These are phyloP conservation scores for Cetradonia linearis DNA, from an alignment of 495 filamentous ascomycete genomes.

Conservation along the genomic window DNA sequence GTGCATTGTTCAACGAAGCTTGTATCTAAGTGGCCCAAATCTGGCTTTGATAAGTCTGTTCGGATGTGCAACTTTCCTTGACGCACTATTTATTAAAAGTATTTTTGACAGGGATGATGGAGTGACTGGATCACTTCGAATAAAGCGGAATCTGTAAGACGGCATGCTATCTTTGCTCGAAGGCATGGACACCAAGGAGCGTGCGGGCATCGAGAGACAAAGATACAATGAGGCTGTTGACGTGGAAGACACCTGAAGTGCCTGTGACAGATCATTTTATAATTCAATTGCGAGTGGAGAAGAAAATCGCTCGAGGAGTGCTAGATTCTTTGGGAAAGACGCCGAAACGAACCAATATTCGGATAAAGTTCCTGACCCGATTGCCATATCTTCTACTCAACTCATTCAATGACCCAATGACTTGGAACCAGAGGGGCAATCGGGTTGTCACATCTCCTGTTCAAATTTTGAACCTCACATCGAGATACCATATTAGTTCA, in stretches of 20 bases:
- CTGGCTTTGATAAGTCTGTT: not conserved
- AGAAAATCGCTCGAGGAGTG: no score
- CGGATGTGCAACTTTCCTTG: conserved; percentile 7
- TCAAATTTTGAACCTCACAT: no score
- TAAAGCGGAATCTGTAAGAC: conserved; percentile 2
- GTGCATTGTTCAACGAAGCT: not conserved
- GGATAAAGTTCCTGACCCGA: no score
- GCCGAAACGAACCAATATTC: no score
- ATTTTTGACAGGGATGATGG: not conserved
- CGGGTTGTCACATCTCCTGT: no score
- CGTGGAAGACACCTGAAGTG: not conserved
- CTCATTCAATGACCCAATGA: no score
- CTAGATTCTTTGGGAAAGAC: no score
- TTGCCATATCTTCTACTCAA: no score
- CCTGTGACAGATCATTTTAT: not conserved
- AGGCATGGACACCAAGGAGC: conserved; percentile 2
- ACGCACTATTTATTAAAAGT: not conserved
- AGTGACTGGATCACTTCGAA: not conserved
- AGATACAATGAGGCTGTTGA: not conserved
- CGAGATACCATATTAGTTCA: no score
- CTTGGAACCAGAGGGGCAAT: no score
- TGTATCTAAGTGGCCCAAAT: not conserved
- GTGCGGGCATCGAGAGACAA: not conserved
- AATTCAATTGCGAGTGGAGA: no score
- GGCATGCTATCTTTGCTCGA: conserved; percentile 12